Evolutionary conservation across 257 asterid genomes (phyloP).

Genomic region (Primulina eburnea): DNA sequence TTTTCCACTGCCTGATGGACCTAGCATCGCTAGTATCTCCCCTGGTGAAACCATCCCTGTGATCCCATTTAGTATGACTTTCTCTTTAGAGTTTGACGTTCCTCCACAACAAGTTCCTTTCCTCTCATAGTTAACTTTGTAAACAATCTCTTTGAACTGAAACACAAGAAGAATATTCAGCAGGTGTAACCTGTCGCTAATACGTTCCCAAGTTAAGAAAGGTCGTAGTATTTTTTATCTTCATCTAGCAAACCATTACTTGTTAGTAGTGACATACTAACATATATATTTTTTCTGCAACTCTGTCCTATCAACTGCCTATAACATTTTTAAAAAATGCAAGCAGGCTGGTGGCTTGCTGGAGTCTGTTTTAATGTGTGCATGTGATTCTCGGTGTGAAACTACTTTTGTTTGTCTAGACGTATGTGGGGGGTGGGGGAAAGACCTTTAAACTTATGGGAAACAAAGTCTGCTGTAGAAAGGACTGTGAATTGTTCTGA

Average conservation of each 20-base stretch:
- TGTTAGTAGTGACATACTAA: not conserved
- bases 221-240: not conserved
- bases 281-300: not conserved
- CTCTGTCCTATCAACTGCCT: not conserved
- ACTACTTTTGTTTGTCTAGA: not conserved
- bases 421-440: constrained; percentile 17
- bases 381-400: not conserved
- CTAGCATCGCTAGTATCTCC: constrained; percentile 94
- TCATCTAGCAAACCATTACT: constrained; percentile 1
- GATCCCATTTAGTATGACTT: constrained; percentile 81
- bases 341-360: not conserved
- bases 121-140: constrained; percentile 50
- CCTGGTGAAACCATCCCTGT: constrained; percentile 87
- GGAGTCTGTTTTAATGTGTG: not conserved
- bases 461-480: constrained; percentile 44
- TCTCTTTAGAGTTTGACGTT: constrained; percentile 44
- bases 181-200: constrained; percentile 15
- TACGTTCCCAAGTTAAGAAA: not conserved
- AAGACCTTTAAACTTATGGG: constrained; percentile 75
- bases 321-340: not conserved
- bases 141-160: constrained; percentile 94
- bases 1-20: constrained; percentile 97
- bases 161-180: constrained; percentile 17
- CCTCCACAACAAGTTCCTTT: constrained; percentile 44
- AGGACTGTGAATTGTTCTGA: constrained; percentile 46